phyloP scores from a whole-genome alignment of 768 basidiomycete genomes.

The Neoboletus magnificus region DNA sequence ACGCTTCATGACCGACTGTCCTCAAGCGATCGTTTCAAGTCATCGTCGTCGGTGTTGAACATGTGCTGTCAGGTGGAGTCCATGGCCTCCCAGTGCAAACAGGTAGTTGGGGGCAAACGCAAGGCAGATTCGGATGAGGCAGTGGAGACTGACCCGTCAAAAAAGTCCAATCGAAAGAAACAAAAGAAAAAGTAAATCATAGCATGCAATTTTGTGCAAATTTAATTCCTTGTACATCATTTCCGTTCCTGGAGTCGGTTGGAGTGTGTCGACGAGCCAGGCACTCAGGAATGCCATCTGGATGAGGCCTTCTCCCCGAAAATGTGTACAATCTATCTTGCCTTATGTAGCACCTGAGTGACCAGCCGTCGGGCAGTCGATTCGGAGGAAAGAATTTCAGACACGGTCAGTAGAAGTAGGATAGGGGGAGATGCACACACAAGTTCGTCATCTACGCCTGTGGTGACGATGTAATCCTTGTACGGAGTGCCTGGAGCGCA shows the following conservation, averaged over 20 bases:
- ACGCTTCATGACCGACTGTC: conserved; percentile 45
- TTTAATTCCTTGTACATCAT: neutral
- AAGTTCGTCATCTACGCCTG: conserved; percentile 4
- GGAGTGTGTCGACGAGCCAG: neutral
- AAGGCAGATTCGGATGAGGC: conserved; percentile 34
- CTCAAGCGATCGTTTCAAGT: conserved; percentile 56
- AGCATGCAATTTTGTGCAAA: neutral
- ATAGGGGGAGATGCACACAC: neutral
- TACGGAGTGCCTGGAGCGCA: conserved; percentile 21
- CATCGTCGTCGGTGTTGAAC: conserved; percentile 55
- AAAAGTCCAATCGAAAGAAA: conserved; percentile 45
- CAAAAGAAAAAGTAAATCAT: conserved; percentile 37
- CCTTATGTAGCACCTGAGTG: neutral
- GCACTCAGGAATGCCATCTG: neutral
- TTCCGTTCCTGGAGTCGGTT: neutral
- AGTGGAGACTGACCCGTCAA: conserved; percentile 28
- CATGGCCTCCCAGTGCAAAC: conserved; percentile 4
- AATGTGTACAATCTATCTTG: neutral
- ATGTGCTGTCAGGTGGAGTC: conserved; percentile 63
- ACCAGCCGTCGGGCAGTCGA: neutral
- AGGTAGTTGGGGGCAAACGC: conserved; percentile 32
- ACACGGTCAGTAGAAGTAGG: neutral
- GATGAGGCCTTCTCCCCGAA: neutral
- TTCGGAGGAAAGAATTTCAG: neutral
- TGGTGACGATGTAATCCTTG: conserved; percentile 8